phyloP scores from a whole-genome alignment of 495 filamentous ascomycete species.

The Penicillium arizonense region DNA sequence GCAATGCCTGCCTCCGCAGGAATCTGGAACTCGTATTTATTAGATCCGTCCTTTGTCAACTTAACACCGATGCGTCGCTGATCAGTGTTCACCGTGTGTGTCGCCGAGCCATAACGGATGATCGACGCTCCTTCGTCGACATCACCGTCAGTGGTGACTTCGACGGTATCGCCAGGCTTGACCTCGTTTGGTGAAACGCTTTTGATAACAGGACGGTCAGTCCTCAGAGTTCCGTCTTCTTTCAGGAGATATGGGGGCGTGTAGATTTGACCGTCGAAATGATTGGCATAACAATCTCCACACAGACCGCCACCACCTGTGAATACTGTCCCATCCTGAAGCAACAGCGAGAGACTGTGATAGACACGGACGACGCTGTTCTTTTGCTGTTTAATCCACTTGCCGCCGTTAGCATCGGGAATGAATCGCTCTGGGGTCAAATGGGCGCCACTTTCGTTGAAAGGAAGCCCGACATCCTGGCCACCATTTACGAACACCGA shows the following conservation, averaged over 20 bases:
- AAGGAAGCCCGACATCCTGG: background rate
- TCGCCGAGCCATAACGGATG: too few species aligned
- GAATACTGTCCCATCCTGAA: background rate
- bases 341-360: background rate
- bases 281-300: background rate
- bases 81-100: too few species aligned
- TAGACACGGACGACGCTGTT: background rate
- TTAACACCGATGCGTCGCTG: too few species aligned
- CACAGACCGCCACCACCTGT: background rate
- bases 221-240: background rate
- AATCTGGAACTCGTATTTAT: too few species aligned
- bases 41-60: too few species aligned
- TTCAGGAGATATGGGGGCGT: background rate
- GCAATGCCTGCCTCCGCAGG: too few species aligned
- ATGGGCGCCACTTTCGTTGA: background rate
- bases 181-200: too few species aligned
- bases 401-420: background rate
- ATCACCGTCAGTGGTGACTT: too few species aligned
- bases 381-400: background rate
- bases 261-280: background rate
- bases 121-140: too few species aligned
- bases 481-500: background rate
- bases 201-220: background rate
- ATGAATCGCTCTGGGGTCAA: background rate
- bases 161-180: too few species aligned